Base-by-base conservation (phyloP, 1,284 basidiomycete species). In the Pseudozyma sp. region DNA sequence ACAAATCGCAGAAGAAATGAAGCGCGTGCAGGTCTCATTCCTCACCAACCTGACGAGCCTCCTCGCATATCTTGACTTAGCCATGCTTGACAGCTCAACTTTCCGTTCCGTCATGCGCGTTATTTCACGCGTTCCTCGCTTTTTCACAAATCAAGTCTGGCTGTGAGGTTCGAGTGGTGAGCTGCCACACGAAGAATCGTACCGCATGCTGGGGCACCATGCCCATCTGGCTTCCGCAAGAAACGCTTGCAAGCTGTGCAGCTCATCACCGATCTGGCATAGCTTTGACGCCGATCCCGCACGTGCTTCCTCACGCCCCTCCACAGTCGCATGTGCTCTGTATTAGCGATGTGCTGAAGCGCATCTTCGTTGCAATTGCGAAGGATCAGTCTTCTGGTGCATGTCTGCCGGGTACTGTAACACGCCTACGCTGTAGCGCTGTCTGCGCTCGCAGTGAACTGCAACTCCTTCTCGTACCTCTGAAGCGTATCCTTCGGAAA, bases 401-500 rank as follows among this genome's bases (percentile, higher is more conserved):
- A 31, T 3, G 25, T 6, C 25, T 31, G 25, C 25, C 3, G 25
- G 25, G 25, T 31, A 47, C n/a, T n/a, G n/a, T n/a, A n/a, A 40
- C 25, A 58, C 16, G 48, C 5, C 9, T 31, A 38, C 38, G 39
- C 31, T 18, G 31, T 39, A 52, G 42, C 34, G 35, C n/a, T 19
- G 21, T 47, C 58, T 42, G 50, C 34, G 43, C 43, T 35, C 19
- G 49, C 40, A 14, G 59, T 69, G 48, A 65, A 64, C 38, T 63
- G 54, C 3, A 64, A 50, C 56, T 76, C 64, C 39, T 64, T 56
- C 19, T 52, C 53, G 21, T 71, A 71, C 34, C 73, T 45, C 7
- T 56, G 45, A 38, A 76, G 12, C 16, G 73, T 71, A 43, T 61
- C 51, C 35, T 53, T 47, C 11, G 73, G 64, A 38, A 71, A 76